Percentiles rank a stretch among this genome's conserved stretches.
Conservation (phyloP, 2,329 filamentous ascomycete genomes). For the Sporothrix pseudoabietina region DNA sequence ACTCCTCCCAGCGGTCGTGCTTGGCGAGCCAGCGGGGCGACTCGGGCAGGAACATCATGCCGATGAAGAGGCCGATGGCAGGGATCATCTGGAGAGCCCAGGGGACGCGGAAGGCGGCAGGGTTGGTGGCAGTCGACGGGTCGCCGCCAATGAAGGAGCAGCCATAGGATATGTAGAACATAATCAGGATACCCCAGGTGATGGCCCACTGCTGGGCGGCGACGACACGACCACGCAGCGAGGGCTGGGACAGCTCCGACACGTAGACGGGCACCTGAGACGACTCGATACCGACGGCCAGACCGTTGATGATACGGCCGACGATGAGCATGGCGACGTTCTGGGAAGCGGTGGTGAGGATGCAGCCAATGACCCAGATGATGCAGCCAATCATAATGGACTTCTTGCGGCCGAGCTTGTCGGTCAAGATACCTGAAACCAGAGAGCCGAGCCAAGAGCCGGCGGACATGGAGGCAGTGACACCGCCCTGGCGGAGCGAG, state of each 20-base stretch:
- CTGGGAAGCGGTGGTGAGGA: slow-evolving; percentile 47
- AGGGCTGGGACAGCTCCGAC: slow-evolving; percentile 61
- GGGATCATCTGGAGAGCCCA: slow-evolving; percentile 20
- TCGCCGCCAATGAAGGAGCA: slow-evolving; percentile 44
- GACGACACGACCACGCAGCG: slow-evolving; percentile 49
- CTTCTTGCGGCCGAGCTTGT: slow-evolving; percentile 53
- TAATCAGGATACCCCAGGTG: slow-evolving; percentile 48
- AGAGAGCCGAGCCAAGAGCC: slow-evolving; percentile 69
- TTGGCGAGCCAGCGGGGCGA: slow-evolving; percentile 25
- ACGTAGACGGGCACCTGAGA: slow-evolving; percentile 73
- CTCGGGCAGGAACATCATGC: slow-evolving; percentile 23
- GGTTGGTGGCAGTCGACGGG: not conserved
- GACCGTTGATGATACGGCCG: slow-evolving; percentile 70
- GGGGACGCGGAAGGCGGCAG: slow-evolving; percentile 38
- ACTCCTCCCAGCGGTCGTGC: slow-evolving; percentile 25
- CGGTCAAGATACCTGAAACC: slow-evolving; percentile 60
- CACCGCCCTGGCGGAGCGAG: slow-evolving; percentile 55
- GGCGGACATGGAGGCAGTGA: slow-evolving; percentile 70
- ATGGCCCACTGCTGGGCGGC: slow-evolving; percentile 47
- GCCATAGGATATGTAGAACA: slow-evolving; percentile 53
- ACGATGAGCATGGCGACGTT: slow-evolving; percentile 62
- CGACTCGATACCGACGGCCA: slow-evolving; percentile 72
- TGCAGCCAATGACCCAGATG: slow-evolving; percentile 54
- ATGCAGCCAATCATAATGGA: slow-evolving; percentile 55
- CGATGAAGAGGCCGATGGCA: slow-evolving; percentile 20